Evolutionary conservation across 2,329 filamentous ascomycete species (phyloP).

Genomic region (Ophiocordyceps unilateralis): DNA sequence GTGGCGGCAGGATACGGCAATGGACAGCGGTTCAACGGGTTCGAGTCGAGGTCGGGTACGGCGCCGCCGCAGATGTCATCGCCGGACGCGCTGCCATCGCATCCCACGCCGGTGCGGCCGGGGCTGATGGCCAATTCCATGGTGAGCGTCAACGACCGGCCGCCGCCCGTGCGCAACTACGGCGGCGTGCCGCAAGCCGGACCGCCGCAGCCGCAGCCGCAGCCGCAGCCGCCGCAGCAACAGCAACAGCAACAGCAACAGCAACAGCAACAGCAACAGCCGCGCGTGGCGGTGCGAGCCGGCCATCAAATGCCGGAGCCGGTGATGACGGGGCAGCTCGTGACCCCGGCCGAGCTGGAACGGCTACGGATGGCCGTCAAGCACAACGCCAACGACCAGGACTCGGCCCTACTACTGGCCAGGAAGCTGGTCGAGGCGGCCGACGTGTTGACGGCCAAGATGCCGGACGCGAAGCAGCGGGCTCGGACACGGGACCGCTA

Average conservation of each 20-base stretch:
- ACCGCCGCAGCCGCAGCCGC: conserved; percentile 10
- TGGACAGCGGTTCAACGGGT: not conserved
- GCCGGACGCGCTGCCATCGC: conserved; percentile 34
- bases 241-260: not conserved
- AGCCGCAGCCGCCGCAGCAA: conserved; percentile 6
- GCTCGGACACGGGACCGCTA: conserved; percentile 70
- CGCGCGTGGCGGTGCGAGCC: conserved; percentile 5
- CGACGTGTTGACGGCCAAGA: conserved; percentile 47
- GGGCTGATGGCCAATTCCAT: conserved; percentile 43
- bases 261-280: conserved; percentile 6
- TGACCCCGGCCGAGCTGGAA: conserved; percentile 67
- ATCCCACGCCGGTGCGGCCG: conserved; percentile 45
- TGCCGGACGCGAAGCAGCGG: conserved; percentile 53
- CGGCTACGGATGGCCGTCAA: conserved; percentile 52
- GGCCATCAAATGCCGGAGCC: conserved; percentile 1
- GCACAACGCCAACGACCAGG: conserved; percentile 54
- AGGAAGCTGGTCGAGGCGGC: conserved; percentile 79
- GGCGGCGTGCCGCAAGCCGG: conserved; percentile 23
- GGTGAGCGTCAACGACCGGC: conserved; percentile 36
- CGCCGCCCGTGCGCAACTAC: conserved; percentile 41
- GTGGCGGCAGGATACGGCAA: conserved; percentile 7
- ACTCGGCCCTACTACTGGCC: conserved; percentile 53
- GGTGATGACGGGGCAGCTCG: conserved; percentile 20
- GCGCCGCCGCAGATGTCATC: conserved; percentile 15
- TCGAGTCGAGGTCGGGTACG: conserved; percentile 6